Evolutionary conservation across 192 early-diverging fungal species (phyloP), one percentile per base, ranked within the genome.

Genomic region (Coemansia sp.): DNA sequence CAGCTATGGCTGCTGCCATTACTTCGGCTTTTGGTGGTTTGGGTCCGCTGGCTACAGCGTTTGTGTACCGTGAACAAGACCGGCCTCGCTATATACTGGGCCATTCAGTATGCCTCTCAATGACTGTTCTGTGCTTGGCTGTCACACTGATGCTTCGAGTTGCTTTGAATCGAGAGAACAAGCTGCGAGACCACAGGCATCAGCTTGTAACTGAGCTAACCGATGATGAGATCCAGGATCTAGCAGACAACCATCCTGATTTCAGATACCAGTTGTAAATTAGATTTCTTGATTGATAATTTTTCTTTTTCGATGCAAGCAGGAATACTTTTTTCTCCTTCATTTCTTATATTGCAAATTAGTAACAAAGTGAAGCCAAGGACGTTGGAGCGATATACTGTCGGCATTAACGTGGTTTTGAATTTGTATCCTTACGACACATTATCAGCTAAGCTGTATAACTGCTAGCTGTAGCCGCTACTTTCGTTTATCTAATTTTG

Each of bases 1-100:
- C 68, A 7, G 75, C 69, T 6, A 72, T 78, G 59, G 69, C 69
- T 28, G 70, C 69, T 7, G 65, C 76, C 5, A 26, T 78, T 10
- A 50, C 59, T 0, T 65, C 65, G 18, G 69, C 69, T 0, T 52
- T 78, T 50, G 76, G 69, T 7, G 68, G 69, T 2, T 48, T 78
- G 49, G 69, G 76, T 10, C 69, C 69, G 1, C 35, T 78, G 47
- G 63, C 69, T 26, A 78, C 76, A 0, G 68, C 76, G 2, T 72
- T 72, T 68, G 70, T 72, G 1, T 78, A 78, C 26, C 69, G 76
- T 28, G 76, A 78, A 16, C 21, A 50, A 31, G 76, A 78, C 50
- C 39, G 41, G 12, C 76, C 76, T 0, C 18, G 14, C 1, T 78
- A 64, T 42, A 59, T 49, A 19, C 53, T 65, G 12, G 76, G 76